Percentiles rank a stretch among this genome's conserved stretches.
phyloP scores from a whole-genome alignment of 2,329 filamentous ascomycete genomes.

The Chrysoporthe deuterocubensis region DNA sequence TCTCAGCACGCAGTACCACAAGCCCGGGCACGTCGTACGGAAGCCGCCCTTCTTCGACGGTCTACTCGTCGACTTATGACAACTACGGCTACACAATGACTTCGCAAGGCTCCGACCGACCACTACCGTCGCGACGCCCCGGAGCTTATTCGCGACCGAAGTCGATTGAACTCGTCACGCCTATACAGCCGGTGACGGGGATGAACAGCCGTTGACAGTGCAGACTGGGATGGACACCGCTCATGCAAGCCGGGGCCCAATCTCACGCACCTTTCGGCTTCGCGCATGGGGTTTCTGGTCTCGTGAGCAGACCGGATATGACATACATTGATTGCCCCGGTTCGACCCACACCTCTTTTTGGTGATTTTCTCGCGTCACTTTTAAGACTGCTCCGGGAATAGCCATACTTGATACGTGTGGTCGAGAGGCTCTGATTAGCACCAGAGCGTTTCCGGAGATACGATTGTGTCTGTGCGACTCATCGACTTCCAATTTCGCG shows the following conservation, averaged over 20 bases:
- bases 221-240: conserved; percentile 6
- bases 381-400: neutral
- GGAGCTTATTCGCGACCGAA: conserved; percentile 60
- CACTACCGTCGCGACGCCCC: conserved; percentile 60
- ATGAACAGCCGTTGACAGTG: conserved; percentile 4
- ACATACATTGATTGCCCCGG: neutral
- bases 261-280: conserved; percentile 15
- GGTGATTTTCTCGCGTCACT: neutral
- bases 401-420: neutral
- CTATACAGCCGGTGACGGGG: conserved; percentile 50
- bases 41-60: conserved; percentile 44
- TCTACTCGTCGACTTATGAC: conserved; percentile 60
- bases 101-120: conserved; percentile 51
- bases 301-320: conserved; percentile 21
- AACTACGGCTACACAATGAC: conserved; percentile 49
- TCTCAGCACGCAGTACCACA: conserved; percentile 51
- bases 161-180: conserved; percentile 67
- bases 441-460: neutral
- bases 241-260: conserved; percentile 1
- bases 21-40: conserved; percentile 58
- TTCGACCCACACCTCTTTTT: conserved; percentile 5
- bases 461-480: conserved; percentile 15
- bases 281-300: conserved; percentile 21
- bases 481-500: conserved; percentile 6
- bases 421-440: neutral